A percentile compares a stretch with the other conserved stretches of the same genome.
phyloP scores from a whole-genome alignment of 83 land plant genomes.

The Diphasiastrum complanatum region DNA sequence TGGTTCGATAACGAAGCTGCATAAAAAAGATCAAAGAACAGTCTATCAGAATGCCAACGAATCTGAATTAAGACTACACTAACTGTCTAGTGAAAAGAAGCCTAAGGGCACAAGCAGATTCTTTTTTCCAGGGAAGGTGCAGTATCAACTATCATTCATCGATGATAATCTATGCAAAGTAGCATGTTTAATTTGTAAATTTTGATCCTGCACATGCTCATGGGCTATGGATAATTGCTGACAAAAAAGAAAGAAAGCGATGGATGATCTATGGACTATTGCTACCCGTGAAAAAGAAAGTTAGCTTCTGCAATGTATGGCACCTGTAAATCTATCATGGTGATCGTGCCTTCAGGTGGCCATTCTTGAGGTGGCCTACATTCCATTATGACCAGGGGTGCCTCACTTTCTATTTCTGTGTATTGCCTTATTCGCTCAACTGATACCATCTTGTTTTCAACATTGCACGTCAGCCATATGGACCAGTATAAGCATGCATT shows the following conservation, averaged over 20 bases:
- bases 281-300: background rate
- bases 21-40: background rate
- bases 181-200: background rate
- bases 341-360: constrained; percentile 26
- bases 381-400: constrained; percentile 20
- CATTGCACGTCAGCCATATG: constrained; percentile 13
- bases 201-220: constrained; percentile 21
- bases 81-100: background rate
- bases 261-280: background rate
- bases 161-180: too few species aligned
- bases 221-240: background rate
- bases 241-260: too few species aligned
- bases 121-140: too few species aligned
- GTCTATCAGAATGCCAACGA: background rate
- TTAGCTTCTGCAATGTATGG: background rate
- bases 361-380: constrained; percentile 21
- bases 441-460: constrained; percentile 43
- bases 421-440: constrained; percentile 36
- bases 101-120: background rate
- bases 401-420: constrained; percentile 25
- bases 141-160: too few species aligned
- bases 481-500: constrained; percentile 21
- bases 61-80: background rate
- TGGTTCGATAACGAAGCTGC: constrained; percentile 29
- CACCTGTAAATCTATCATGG: constrained; percentile 20